Evolutionary conservation across 1,284 basidiomycete genomes (phyloP), one percentile per base, ranked within the genome.

Genomic region (Pyrrhoderma noxium): DNA sequence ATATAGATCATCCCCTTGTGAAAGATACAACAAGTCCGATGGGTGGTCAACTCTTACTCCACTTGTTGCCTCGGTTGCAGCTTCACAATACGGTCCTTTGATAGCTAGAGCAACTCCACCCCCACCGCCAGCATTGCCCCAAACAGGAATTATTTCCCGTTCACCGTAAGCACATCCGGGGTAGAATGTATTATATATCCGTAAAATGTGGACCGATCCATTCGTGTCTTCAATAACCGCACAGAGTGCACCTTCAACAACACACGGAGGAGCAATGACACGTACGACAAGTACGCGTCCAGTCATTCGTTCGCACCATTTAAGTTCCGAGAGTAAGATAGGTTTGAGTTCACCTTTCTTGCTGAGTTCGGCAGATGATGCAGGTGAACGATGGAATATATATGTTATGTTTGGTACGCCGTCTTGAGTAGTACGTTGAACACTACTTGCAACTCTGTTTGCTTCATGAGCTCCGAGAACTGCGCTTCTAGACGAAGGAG

Each of bases 31-130:
- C n/a, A 51, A 25, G 25, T 55, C 53, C 0, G 49, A 51, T 1
- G 53, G 53, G 38, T 55, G 53, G 22, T 51, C 53, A 22, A 55
- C 45, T 23, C 53, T 22, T 18, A 55, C 25, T 13, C 53, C 53
- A 27, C 53, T 55, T 39, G 49, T 55, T 5, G 23, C 22, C 22
- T 55, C 53, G 8, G 38, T 46, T 9, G 53, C 49, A 3, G 53
- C 53, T 16, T 55, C 53, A 23, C 53, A 55, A 37, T 55, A 55
- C 14, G 53, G 53, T 25, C 51, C 53, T 39, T 55, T 55, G 40
- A 55, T 47, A 21, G 53, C 53, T n/a, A 55, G 31, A 27, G 42
- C 25, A 19, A 45, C 19, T 3, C 53, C 49, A 31, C 27, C 27
- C 11, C 27, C 27, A 11, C 27, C 27, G 5, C 27, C 27, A 31